phyloP scores from a whole-genome alignment of 495 filamentous ascomycete species.

The Podospora comata region DNA sequence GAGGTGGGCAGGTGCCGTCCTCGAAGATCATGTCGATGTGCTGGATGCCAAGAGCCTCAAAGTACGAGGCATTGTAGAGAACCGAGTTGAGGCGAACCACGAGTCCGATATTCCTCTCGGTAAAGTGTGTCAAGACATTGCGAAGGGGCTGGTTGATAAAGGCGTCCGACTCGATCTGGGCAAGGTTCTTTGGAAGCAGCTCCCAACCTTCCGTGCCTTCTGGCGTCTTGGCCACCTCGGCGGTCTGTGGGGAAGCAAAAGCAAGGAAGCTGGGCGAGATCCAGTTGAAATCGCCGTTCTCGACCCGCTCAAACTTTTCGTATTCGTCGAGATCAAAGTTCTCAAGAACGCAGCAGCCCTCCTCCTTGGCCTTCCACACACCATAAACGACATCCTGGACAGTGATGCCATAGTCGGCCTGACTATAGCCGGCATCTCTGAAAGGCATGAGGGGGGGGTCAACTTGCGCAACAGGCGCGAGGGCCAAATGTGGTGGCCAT shows the following conservation, averaged over 20 bases:
- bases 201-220: slow-evolving; percentile 67
- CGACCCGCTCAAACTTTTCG: slow-evolving; percentile 90
- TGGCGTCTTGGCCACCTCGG: slow-evolving; percentile 66
- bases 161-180: slow-evolving; percentile 59
- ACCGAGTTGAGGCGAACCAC: slow-evolving; percentile 95
- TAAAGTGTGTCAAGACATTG: slow-evolving; percentile 89
- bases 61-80: slow-evolving; percentile 92
- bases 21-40: slow-evolving; percentile 99
- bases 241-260: slow-evolving; percentile 89
- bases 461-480: slow-evolving; percentile 91
- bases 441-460: slow-evolving; percentile 98
- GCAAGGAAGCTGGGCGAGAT: slow-evolving; percentile 91
- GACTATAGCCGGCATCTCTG: slow-evolving; percentile 95
- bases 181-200: slow-evolving; percentile 63
- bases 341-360: slow-evolving; percentile 78
- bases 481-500: slow-evolving; percentile 97
- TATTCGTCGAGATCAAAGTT: slow-evolving; percentile 96
- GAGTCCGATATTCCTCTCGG: slow-evolving; percentile 78
- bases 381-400: slow-evolving; percentile 98
- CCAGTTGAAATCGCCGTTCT: slow-evolving; percentile 99
- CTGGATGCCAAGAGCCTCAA: slow-evolving; percentile 88
- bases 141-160: slow-evolving; percentile 80
- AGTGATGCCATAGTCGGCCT: slow-evolving; percentile 91
- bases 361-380: slow-evolving; percentile 97
- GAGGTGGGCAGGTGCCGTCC: slow-evolving; percentile 89